phyloP scores from a whole-genome alignment of 2,329 filamentous ascomycete genomes.

The Ophiostoma perfectum region DNA sequence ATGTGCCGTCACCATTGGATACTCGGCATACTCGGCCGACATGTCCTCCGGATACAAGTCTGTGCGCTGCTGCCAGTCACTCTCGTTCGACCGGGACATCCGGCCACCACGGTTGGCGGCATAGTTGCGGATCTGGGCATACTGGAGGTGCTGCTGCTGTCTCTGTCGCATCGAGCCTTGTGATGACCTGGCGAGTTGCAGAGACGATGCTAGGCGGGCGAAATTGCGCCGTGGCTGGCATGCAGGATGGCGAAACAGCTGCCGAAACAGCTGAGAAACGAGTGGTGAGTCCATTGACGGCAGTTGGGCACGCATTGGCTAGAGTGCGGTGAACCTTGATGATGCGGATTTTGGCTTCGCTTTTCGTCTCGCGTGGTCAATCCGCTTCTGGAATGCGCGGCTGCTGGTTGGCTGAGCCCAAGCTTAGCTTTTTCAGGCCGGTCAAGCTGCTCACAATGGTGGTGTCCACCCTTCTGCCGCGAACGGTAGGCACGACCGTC shows the following conservation, averaged over 20 bases:
- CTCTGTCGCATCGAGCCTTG: constrained; percentile 17
- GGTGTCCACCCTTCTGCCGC: not conserved
- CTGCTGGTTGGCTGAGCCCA: constrained; percentile 16
- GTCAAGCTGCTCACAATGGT: constrained; percentile 1
- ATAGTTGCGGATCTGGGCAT: constrained; percentile 26
- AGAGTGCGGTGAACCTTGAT: not conserved
- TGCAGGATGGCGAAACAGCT: constrained; percentile 72
- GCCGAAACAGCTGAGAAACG: constrained; percentile 65
- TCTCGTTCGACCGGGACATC: constrained; percentile 47
- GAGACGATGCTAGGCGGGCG: constrained; percentile 35
- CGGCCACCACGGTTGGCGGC: constrained; percentile 24
- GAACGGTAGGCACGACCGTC: not conserved
- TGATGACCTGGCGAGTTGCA: constrained; percentile 37
- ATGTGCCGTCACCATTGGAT: constrained; percentile 78
- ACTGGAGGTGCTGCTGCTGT: constrained; percentile 31
- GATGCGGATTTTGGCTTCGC: not conserved
- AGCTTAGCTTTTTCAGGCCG: constrained; percentile 18
- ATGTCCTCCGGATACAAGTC: constrained; percentile 71
- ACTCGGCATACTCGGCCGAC: constrained; percentile 71
- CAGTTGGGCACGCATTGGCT: not conserved
- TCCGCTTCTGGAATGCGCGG: constrained; percentile 17
- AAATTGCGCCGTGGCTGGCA: constrained; percentile 51
- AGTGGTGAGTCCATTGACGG: constrained; percentile 26
- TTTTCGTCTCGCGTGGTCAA: not conserved
- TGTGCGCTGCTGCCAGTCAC: constrained; percentile 79